These are phyloP conservation scores for Aspergillus coremiiformis DNA, from an alignment of 495 filamentous ascomycete species.

Conservation along the genomic window DNA sequence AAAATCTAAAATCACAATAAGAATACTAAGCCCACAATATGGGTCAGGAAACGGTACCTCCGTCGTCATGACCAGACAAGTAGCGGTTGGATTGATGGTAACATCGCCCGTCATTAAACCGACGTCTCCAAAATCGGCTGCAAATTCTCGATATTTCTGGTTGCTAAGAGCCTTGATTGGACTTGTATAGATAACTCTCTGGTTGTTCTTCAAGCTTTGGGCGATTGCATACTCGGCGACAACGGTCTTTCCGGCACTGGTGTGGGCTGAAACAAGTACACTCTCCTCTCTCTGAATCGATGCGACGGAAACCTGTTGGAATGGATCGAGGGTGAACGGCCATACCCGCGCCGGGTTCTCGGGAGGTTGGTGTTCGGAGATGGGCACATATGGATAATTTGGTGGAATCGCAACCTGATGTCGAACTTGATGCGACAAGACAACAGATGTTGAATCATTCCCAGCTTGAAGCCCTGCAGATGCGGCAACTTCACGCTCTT, in stretches of 20 bases:
- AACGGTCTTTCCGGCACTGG: slow-evolving; percentile 95
- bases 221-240: slow-evolving; percentile 98
- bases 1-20: slow-evolving; percentile 54
- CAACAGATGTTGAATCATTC: slow-evolving; percentile 59
- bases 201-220: slow-evolving; percentile 92
- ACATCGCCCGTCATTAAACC: slow-evolving; percentile 98
- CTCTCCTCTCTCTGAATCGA: slow-evolving; percentile 94
- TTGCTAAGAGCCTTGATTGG: slow-evolving; percentile 98
- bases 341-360: slow-evolving; percentile 76
- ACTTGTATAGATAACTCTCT: slow-evolving; percentile 98
- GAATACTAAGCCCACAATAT: not conserved
- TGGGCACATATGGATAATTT: slow-evolving; percentile 86
- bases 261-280: slow-evolving; percentile 94
- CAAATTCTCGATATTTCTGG: slow-evolving; percentile 96
- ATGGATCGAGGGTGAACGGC: slow-evolving; percentile 90
- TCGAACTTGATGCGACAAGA: slow-evolving; percentile 91
- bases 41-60: slow-evolving; percentile 41
- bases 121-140: slow-evolving; percentile 90
- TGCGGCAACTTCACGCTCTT: slow-evolving; percentile 78
- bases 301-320: slow-evolving; percentile 85
- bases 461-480: slow-evolving; percentile 70
- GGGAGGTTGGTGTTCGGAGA: slow-evolving; percentile 81
- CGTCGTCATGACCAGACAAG: slow-evolving; percentile 97
- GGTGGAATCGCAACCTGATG: slow-evolving; percentile 95
- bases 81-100: slow-evolving; percentile 96